Percentiles rank a stretch among this genome's conserved stretches.
Conservation (phyloP, 345 rosid genomes). For the Euclidium syriacum region DNA sequence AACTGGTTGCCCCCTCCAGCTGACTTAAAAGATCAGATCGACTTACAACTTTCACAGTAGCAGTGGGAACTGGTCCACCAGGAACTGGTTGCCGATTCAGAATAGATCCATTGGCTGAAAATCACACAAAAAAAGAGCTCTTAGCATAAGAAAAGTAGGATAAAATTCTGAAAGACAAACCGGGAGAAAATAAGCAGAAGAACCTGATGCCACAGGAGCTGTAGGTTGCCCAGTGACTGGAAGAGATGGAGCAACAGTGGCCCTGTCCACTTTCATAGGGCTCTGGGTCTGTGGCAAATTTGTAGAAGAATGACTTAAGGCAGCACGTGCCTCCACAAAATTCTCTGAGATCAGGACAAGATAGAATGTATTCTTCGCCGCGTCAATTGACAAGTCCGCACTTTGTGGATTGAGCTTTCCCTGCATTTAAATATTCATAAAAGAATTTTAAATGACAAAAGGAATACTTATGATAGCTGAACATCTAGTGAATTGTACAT, state of each 20-base stretch:
- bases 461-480: background rate
- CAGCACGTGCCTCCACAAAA: constrained; percentile 88
- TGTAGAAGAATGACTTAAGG: constrained; percentile 71
- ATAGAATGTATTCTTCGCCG: constrained; percentile 59
- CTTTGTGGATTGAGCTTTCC: constrained; percentile 66
- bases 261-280: constrained; percentile 77
- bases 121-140: constrained; percentile 1
- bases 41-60: constrained; percentile 93
- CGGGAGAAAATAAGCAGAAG: background rate
- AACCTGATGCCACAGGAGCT: constrained; percentile 65
- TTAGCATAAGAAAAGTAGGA: constrained; percentile 6
- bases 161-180: constrained; percentile 12
- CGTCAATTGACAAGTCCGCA: constrained; percentile 66
- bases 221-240: constrained; percentile 62
- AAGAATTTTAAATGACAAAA: constrained; percentile 7
- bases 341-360: constrained; percentile 84
- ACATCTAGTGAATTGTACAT: background rate
- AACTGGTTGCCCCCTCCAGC: constrained; percentile 7
- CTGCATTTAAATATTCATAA: constrained; percentile 36
- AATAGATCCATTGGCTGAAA: constrained; percentile 63
- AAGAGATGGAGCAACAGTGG: constrained; percentile 43
- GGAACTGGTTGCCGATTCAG: constrained; percentile 63
- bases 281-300: constrained; percentile 63
- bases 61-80: constrained; percentile 63
- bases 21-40: constrained; percentile 1